Base-by-base conservation (phyloP, 2,329 filamentous ascomycete species). In the Alternaria sp. region DNA sequence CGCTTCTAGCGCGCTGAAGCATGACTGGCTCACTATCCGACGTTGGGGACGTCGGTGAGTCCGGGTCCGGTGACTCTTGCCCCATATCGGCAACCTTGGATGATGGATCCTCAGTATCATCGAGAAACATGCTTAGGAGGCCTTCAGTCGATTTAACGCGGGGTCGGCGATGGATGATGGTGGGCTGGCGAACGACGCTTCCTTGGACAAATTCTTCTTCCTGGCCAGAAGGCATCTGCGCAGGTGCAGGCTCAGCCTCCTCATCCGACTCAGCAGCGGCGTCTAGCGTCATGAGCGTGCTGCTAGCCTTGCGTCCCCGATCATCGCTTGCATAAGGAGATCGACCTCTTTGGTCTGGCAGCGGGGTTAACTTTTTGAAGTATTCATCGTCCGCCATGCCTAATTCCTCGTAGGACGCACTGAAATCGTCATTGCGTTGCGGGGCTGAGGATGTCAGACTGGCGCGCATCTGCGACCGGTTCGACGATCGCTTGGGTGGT, bases 301-400 rank as follows among this genome's bases (percentile, higher is more conserved):
- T 85, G 67, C 82, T 84, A 25, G 80, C 73, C 67, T 80, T 81
- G 19, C 71, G 67, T 6, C 67, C 68, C 28, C 75, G 46, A 10
- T 72, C 58, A 17, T 74, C 74, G 49, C 55, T 77, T 56, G 69
- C 74, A 15, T 67, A 68, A 25, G 65, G 72, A 46, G 69, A 75
- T 57, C 40, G 76, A 70, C 78, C 77, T 9, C 74, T 72, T 19
- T 85, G 84, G 61, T 85, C 83, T 11, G 81, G 81, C 11, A 78
- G 80, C 49, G 81, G 82, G 11, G 81, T 84, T 55, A 87, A 81
- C 25, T 85, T 85, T 61, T 86, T 88, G 63, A 93, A 85, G 71
- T 93, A 93, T 71, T 96, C 92, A 63, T 95, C 92, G 64, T 93
- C 90, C 15, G 85, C 86, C 30, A 87, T 84, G 19, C 83, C 83